Conservation (phyloP, 2,329 filamentous ascomycete genomes). For the Scedosporium apiospermum region DNA sequence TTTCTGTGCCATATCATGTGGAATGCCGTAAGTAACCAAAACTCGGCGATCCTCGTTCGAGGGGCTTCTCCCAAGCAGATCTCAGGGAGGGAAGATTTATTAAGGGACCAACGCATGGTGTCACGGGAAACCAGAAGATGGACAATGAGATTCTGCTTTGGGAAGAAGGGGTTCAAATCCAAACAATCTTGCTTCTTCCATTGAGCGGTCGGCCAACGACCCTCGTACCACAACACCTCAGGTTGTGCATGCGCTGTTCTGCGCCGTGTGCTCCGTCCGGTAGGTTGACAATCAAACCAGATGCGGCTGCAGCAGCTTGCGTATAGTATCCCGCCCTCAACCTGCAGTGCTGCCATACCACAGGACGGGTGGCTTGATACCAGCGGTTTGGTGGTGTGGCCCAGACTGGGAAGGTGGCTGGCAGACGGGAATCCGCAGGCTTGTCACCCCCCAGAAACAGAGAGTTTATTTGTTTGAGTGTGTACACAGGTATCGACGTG, state of each 20-base stretch:
- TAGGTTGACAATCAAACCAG: background rate
- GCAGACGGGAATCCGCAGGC: too few species aligned
- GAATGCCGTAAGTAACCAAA: background rate
- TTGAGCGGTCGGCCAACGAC: background rate
- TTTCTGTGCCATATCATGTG: background rate
- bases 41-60: background rate
- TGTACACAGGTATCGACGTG: background rate
- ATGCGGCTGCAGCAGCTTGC: background rate
- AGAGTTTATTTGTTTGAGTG: background rate
- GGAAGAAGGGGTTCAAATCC: background rate
- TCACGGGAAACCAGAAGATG: background rate
- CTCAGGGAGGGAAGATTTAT: background rate
- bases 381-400: background rate
- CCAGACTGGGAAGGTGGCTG: background rate
- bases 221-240: background rate
- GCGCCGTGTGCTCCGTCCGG: background rate
- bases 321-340: background rate
- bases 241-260: background rate
- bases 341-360: constrained; percentile 1
- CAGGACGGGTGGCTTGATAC: background rate
- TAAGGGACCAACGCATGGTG: background rate
- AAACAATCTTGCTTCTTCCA: background rate
- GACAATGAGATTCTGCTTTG: background rate
- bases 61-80: background rate
- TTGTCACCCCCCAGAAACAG: too few species aligned